phyloP scores from a whole-genome alignment of 2,329 filamentous ascomycete genomes.

The Penicillium expansum region DNA sequence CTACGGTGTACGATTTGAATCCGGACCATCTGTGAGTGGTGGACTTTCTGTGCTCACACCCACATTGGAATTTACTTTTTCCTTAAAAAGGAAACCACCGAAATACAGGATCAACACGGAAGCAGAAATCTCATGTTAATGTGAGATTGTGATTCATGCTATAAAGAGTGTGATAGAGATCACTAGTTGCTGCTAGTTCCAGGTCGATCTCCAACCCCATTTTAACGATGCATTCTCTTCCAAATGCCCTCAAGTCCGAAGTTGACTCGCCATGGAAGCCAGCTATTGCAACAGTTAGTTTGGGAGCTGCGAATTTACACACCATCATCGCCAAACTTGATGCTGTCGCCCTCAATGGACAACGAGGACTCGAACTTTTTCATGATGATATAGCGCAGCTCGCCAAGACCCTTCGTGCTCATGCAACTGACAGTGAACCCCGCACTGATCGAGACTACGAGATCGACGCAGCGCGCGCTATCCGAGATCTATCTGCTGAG shows the following conservation, averaged over 20 bases:
- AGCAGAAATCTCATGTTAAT: not conserved
- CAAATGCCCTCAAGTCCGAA: conserved; percentile 15
- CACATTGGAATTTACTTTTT: not conserved
- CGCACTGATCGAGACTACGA: conserved; percentile 56
- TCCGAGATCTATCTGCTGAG: conserved; percentile 53
- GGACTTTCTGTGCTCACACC: not conserved
- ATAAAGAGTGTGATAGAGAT: not conserved
- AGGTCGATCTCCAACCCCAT: not conserved
- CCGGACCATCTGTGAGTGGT: not conserved
- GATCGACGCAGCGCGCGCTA: conserved; percentile 51
- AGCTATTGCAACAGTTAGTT: conserved; percentile 24
- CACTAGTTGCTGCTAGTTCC: not conserved
- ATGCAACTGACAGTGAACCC: conserved; percentile 17
- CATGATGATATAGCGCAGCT: conserved; percentile 67
- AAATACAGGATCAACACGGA: conserved; percentile 13
- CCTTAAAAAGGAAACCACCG: not conserved
- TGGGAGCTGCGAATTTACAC: conserved; percentile 20
- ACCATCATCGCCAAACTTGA: conserved; percentile 29
- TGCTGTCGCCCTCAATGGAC: conserved; percentile 33
- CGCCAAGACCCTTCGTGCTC: conserved; percentile 47
- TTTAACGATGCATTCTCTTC: conserved; percentile 16
- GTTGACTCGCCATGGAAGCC: conserved; percentile 17
- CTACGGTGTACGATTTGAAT: conserved; percentile 4
- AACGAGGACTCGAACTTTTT: conserved; percentile 66
- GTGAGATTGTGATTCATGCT: not conserved